Conservation (phyloP, 257 asterid genomes). For the Plantago elongata region DNA sequence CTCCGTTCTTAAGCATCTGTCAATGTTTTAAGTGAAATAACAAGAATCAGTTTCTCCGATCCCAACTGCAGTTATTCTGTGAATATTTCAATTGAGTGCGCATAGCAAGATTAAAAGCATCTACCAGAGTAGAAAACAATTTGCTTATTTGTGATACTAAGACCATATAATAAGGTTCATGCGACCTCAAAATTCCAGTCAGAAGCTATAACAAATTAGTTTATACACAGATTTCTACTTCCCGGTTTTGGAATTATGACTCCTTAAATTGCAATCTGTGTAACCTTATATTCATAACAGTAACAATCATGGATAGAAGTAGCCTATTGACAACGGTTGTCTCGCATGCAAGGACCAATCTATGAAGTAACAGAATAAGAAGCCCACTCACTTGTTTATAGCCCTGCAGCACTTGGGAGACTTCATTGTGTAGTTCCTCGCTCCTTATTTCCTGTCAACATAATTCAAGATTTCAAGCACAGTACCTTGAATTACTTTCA, state of each 20-base stretch:
- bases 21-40: slow-evolving; percentile 1
- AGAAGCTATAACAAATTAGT: neutral
- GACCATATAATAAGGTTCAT: no score
- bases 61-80: neutral
- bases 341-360: slow-evolving; percentile 5
- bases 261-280: neutral
- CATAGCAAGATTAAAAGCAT: neutral
- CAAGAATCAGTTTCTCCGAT: neutral
- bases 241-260: neutral
- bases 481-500: neutral
- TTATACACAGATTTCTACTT: neutral
- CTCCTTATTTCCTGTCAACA: slow-evolving; percentile 81
- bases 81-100: slow-evolving; percentile 1
- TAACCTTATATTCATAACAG: neutral
- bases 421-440: slow-evolving; percentile 76
- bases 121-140: no score
- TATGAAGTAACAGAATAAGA: neutral
- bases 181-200: neutral
- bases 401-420: slow-evolving; percentile 86
- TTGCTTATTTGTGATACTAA: neutral
- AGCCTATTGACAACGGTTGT: no score
- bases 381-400: slow-evolving; percentile 71
- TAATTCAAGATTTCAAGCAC: slow-evolving; percentile 18
- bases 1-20: slow-evolving; percentile 82
- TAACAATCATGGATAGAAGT: no score